A percentile compares a stretch with the other conserved stretches of the same genome.
These are phyloP conservation scores for Apocynum venetum DNA, from an alignment of 257 asterid species.

Conservation along the genomic window DNA sequence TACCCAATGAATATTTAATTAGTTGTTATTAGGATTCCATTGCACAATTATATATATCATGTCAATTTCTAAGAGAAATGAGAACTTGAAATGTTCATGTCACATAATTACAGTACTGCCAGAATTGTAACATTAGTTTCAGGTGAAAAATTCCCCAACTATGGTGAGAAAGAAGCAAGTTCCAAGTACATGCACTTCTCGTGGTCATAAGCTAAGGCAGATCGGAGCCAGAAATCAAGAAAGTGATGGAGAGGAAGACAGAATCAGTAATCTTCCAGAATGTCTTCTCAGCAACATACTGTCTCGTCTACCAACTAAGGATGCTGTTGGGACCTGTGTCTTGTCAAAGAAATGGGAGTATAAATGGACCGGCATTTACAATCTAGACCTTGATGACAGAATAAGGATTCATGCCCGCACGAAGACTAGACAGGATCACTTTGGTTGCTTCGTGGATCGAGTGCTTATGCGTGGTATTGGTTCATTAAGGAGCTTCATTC, in stretches of 20 bases:
- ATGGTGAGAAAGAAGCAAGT: not conserved
- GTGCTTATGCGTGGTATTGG: not conserved
- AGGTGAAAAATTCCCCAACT: no score
- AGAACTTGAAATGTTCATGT: no score
- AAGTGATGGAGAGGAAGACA: not conserved
- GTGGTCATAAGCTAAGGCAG: not conserved
- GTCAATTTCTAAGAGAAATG: no score
- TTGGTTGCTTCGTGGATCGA: not conserved
- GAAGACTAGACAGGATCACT: not conserved
- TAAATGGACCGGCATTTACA: not conserved
- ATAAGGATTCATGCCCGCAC: fast-evolving
- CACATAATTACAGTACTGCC: no score
- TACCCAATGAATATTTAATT: no score
- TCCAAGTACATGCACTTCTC: not conserved
- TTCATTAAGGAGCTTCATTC: not conserved
- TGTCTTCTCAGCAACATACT: not conserved
- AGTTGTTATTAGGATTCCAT: no score
- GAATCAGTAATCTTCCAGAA: not conserved
- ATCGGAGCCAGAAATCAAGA: not conserved
- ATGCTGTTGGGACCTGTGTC: not conserved
- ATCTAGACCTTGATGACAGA: not conserved
- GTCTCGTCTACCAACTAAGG: not conserved
- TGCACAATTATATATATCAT: no score
- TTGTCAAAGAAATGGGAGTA: not conserved
- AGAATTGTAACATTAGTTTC: no score